Evolutionary conservation across 2,329 filamentous ascomycete genomes (phyloP).

Genomic region (Penicillium hesseltinei): DNA sequence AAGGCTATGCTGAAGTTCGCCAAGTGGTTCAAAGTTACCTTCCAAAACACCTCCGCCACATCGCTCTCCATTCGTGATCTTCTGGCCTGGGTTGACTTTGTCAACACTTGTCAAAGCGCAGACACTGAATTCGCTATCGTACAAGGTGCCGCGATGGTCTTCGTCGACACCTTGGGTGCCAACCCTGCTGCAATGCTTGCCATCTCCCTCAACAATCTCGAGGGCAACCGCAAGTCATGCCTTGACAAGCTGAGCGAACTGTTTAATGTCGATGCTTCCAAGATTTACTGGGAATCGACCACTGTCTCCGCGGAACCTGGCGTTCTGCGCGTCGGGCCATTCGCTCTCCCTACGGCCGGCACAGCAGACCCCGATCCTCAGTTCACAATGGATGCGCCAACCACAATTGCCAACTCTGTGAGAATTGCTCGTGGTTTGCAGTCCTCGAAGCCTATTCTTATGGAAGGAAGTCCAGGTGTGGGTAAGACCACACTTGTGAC

Average conservation of each 20-base stretch:
- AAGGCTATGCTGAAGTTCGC: conserved; percentile 78
- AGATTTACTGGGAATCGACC: conserved; percentile 64
- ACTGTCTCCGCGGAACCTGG: conserved; percentile 56
- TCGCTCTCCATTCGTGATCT: conserved; percentile 91
- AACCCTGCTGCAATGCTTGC: conserved; percentile 88
- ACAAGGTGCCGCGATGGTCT: conserved; percentile 92
- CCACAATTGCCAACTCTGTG: conserved; percentile 86
- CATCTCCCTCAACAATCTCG: conserved; percentile 66
- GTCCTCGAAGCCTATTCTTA: conserved; percentile 82
- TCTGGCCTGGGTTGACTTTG: conserved; percentile 88
- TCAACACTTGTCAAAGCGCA: conserved; percentile 63
- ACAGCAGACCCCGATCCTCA: conserved; percentile 53
- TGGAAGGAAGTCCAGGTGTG: conserved; percentile 97
- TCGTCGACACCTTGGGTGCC: conserved; percentile 90
- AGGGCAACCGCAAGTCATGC: conserved; percentile 69
- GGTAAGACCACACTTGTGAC: conserved; percentile 94
- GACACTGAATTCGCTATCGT: conserved; percentile 57
- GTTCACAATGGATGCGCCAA: conserved; percentile 84
- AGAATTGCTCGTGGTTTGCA: conserved; percentile 85
- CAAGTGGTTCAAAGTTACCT: conserved; percentile 84
- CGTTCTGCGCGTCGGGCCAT: conserved; percentile 68
- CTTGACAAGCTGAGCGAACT: conserved; percentile 69
- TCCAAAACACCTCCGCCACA: conserved; percentile 69
- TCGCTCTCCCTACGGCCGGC: conserved; percentile 60
- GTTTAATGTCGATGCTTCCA: conserved; percentile 60